Evolutionary conservation across 495 filamentous ascomycete genomes (phyloP).

Genomic region (Penicillium salamii): DNA sequence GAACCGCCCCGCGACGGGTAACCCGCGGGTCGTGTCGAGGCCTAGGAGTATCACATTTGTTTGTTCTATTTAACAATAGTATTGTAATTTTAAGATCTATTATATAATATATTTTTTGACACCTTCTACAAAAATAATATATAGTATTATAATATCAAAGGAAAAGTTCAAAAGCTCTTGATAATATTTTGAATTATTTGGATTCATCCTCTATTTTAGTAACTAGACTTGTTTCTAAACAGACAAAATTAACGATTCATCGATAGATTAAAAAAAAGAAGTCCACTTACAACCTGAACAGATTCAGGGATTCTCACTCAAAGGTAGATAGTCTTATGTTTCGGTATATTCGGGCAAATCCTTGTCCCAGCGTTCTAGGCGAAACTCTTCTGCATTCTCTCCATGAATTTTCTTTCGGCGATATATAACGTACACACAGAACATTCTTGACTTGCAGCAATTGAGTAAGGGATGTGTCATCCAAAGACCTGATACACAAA

Average conservation of each 20-base stretch:
- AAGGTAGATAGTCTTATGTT: conserved; percentile 51
- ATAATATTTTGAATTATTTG: conserved; percentile 2
- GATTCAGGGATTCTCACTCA: conserved; percentile 52
- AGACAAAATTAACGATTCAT: neutral
- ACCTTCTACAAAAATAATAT: conserved; percentile 1
- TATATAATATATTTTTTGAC: conserved; percentile 1
- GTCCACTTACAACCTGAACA: conserved; percentile 48
- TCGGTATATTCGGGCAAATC: conserved; percentile 22
- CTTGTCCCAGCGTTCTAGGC: conserved; percentile 55
- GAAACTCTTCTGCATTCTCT: conserved; percentile 47
- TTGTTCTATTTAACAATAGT: conserved; percentile 2
- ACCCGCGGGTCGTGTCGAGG: too few relatives aligned
- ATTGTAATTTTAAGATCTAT: neutral
- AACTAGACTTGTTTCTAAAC: conserved; percentile 6
- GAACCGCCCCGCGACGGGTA: too few relatives aligned
- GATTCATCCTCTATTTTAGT: conserved; percentile 2
- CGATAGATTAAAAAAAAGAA: conserved; percentile 14
- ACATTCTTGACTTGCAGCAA: conserved; percentile 40
- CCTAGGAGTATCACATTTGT: conserved; percentile 2
- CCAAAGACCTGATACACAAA: too few relatives aligned
- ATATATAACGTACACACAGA: conserved; percentile 47
- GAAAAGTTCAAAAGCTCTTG: neutral
- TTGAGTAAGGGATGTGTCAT: too few relatives aligned
- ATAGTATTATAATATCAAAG: conserved; percentile 1
- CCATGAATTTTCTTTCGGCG: conserved; percentile 52